Evolutionary conservation across 148 eudicot genomes (phyloP).

Genomic region (Vaccinium vitisidaea): DNA sequence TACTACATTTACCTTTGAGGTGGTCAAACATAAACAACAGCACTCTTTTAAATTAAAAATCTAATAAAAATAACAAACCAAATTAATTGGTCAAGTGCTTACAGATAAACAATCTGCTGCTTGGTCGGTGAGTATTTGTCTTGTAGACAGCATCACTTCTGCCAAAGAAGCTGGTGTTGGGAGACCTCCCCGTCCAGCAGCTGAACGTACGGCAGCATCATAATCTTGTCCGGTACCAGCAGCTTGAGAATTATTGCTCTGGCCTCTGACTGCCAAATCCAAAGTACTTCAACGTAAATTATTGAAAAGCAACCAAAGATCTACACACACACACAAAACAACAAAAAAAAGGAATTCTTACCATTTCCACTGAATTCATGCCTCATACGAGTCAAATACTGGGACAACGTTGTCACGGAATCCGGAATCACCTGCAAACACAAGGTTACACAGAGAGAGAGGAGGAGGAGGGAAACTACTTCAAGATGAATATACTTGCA

Average conservation of each 20-base stretch:
- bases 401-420: conserved; percentile 78
- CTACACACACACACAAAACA: background rate
- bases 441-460: background rate
- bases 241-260: conserved; percentile 37
- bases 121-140: conserved; percentile 41
- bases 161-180: conserved; percentile 49
- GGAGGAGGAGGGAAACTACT: background rate
- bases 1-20: background rate
- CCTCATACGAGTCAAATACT: conserved; percentile 64
- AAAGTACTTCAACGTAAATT: conserved; percentile 10
- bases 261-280: conserved; percentile 29
- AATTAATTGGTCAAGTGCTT: conserved; percentile 10
- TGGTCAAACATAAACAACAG: background rate
- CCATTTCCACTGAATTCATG: conserved; percentile 60
- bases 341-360: conserved; percentile 19
- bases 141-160: conserved; percentile 41
- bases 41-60: background rate
- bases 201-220: conserved; percentile 33
- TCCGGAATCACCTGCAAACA: conserved; percentile 74
- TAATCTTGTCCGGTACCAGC: conserved; percentile 35
- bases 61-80: background rate
- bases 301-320: background rate
- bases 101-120: conserved; percentile 41
- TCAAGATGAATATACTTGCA: background rate
- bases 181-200: conserved; percentile 31